A percentile compares a stretch with the other conserved stretches of the same genome.
phyloP scores from a whole-genome alignment of 2,329 filamentous ascomycete genomes.

The Cercospora sojina region DNA sequence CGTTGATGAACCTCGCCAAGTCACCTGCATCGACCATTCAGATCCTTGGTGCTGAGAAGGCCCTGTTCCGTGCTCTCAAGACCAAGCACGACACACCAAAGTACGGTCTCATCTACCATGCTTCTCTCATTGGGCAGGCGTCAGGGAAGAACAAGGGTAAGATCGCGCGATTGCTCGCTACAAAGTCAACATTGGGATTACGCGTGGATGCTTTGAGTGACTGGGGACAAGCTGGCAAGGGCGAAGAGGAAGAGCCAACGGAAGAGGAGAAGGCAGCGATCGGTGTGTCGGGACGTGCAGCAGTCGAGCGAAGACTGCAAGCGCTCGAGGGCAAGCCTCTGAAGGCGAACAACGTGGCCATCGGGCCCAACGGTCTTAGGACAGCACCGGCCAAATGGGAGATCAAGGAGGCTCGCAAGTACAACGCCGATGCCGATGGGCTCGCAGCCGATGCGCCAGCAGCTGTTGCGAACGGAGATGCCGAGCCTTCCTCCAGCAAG shows the following conservation, averaged over 20 bases:
- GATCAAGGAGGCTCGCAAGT: conserved; percentile 88
- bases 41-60: conserved; percentile 98
- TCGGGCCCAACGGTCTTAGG: conserved; percentile 70
- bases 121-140: conserved; percentile 91
- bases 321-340: conserved; percentile 87
- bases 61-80: conserved; percentile 95
- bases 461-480: conserved; percentile 53
- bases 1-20: conserved; percentile 92
- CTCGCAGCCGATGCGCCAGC: conserved; percentile 67
- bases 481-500: conserved; percentile 44
- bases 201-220: conserved; percentile 87
- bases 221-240: conserved; percentile 67
- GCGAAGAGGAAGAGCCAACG: conserved; percentile 61
- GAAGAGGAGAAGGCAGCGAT: conserved; percentile 87
- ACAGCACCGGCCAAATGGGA: conserved; percentile 72
- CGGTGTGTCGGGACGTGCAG: conserved; percentile 68
- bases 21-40: conserved; percentile 93
- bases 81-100: conserved; percentile 99
- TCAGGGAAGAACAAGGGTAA: conserved; percentile 99
- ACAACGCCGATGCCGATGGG: conserved; percentile 92
- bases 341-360: conserved; percentile 70
- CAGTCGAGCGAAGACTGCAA: conserved; percentile 73
- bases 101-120: conserved; percentile 92
- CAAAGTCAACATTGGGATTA: conserved; percentile 88
- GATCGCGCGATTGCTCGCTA: conserved; percentile 92